Evolutionary conservation across 2,329 filamentous ascomycete species (phyloP), one percentile per base, ranked within the genome.

Genomic region (Onygenales sp.): DNA sequence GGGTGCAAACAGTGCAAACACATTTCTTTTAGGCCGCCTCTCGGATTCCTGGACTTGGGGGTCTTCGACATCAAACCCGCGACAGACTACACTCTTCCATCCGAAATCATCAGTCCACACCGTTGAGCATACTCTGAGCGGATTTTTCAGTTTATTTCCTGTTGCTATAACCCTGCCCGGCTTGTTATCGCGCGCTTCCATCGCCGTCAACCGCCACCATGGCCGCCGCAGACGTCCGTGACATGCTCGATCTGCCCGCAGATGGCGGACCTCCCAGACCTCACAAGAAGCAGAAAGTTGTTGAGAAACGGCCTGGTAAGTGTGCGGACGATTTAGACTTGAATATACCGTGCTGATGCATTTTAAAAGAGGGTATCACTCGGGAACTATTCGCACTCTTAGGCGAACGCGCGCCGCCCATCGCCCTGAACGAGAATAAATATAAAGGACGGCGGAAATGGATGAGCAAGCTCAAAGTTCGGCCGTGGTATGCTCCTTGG

Each of bases 221-320:
- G 58, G 78, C 85, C 57, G 85, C 85, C 58, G 81, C 84, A 69
- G 89, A 95, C 77, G 82, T 94, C 62, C 89, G 87, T 74, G 89
- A 95, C 69, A 88, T 95, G 66, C 83, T 95, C 65, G 89, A 91
- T 69, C 77, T 95, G 67, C 85, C 85, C 60, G 74, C 73, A 49
- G 75, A 83, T 61, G 84, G 83, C 60, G 69, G 55, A 39, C 61
- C 73, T 55, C 72, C 74, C 55, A 69, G 85, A 58, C 82, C 84
- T 42, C 72, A 80, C 43, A 94, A 93, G 74, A 91, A 92, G 67
- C 83, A 85, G 63, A 90, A 87, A 67, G 75, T 81, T 6, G 75
- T 78, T 13, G 80, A 78, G 46, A 80, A 84, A 59, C 70, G 76
- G 61, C 75, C 77, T 62, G 76, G 78, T 80, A 64, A 54, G 75